Evolutionary conservation across 2,329 filamentous ascomycete species (phyloP).

Genomic region (Lasiodiplodia citricola): DNA sequence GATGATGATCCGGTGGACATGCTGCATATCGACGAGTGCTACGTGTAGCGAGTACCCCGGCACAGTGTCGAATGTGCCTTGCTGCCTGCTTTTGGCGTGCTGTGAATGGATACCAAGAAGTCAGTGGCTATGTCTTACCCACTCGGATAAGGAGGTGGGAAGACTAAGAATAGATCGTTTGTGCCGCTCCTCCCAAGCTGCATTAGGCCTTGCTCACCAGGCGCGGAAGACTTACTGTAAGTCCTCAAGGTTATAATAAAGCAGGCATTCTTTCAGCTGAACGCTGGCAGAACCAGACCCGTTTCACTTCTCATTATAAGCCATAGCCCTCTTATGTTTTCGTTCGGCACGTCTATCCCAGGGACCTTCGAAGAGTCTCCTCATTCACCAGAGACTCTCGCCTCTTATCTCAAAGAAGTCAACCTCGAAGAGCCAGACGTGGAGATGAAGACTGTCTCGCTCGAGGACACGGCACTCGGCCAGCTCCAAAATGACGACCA

Average conservation of each 20-base stretch:
- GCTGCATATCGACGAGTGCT: background rate
- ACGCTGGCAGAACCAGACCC: background rate
- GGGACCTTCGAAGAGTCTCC: background rate
- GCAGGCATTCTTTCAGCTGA: too few relatives aligned
- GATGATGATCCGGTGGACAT: background rate
- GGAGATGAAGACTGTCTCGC: background rate
- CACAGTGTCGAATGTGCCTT: background rate
- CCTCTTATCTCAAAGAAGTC: background rate
- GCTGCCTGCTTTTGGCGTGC: background rate
- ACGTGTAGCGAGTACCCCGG: background rate
- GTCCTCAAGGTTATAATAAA: background rate
- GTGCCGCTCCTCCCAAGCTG: background rate
- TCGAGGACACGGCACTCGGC: slow-evolving; percentile 30
- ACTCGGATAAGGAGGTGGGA: background rate
- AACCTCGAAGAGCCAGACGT: background rate
- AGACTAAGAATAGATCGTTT: background rate
- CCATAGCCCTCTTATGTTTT: background rate
- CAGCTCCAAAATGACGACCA: slow-evolving; percentile 38
- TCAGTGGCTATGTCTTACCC: background rate
- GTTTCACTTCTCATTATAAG: background rate
- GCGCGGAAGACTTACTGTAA: background rate
- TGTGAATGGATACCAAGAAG: slow-evolving; percentile 1
- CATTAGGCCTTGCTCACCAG: background rate
- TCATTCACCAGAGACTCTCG: background rate
- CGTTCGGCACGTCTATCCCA: background rate